phyloP scores from a whole-genome alignment of 75 land plant genomes.

The Sequoiadendron giganteum region DNA sequence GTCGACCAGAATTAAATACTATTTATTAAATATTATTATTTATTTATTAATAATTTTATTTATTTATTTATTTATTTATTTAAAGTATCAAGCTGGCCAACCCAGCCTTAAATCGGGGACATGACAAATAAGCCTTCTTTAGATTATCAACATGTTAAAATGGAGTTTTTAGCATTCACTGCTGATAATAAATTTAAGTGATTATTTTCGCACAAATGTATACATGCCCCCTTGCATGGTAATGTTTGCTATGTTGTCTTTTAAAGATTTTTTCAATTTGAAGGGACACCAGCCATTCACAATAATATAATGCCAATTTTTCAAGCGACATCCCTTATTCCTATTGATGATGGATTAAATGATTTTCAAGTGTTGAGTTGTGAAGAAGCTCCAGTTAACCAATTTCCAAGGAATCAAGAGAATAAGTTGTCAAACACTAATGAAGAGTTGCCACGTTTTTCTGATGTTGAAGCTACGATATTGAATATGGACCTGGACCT shows the following conservation, averaged over 20 bases:
- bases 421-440: constrained; percentile 48
- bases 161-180: neutral
- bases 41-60: too few species aligned
- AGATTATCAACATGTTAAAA: neutral
- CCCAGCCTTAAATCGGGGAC: too few species aligned
- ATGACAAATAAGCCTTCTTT: constrained; percentile 1
- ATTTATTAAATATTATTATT: too few species aligned
- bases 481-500: too few species aligned
- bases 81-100: too few species aligned
- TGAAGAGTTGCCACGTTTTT: constrained; percentile 67
- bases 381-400: neutral
- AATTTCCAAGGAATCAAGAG: constrained; percentile 19
- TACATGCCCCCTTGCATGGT: neutral
- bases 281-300: neutral
- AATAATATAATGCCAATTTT: neutral
- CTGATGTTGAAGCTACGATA: constrained; percentile 77
- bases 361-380: neutral
- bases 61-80: too few species aligned
- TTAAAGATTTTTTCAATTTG: neutral
- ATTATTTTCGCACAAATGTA: neutral
- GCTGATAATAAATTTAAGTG: neutral
- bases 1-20: too few species aligned
- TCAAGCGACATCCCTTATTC: neutral
- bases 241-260: neutral
- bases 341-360: neutral